Percentiles rank a stretch among this genome's conserved stretches.
These are phyloP conservation scores for Aspergillus spinulosporus DNA, from an alignment of 2,329 filamentous ascomycete genomes.

Conservation along the genomic window DNA sequence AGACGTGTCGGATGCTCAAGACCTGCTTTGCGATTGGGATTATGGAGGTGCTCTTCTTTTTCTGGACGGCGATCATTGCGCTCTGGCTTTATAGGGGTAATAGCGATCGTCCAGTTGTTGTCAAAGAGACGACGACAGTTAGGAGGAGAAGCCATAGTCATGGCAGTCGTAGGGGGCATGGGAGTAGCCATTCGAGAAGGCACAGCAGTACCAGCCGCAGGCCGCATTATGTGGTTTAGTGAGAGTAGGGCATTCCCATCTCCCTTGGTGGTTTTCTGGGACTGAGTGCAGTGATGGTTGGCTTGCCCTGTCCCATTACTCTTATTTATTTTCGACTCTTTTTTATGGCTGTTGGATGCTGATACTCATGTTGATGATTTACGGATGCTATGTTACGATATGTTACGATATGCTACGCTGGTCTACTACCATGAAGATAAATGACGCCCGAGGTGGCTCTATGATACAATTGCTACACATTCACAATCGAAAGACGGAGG, in stretches of 20 bases:
- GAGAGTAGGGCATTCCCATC: background rate
- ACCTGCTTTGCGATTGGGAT: slow-evolving; percentile 85
- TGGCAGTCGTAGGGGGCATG: slow-evolving; percentile 38
- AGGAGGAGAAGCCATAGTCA: slow-evolving; percentile 38
- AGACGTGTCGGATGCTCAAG: slow-evolving; percentile 90
- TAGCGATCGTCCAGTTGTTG: slow-evolving; percentile 27
- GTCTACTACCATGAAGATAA: background rate
- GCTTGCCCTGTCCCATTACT: too few species aligned
- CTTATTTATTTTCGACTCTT: background rate
- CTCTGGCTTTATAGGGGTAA: slow-evolving; percentile 40
- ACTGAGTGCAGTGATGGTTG: background rate
- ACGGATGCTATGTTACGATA: background rate
- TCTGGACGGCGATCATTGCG: slow-evolving; percentile 72
- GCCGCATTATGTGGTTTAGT: slow-evolving; percentile 33
- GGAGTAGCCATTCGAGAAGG: slow-evolving; percentile 23
- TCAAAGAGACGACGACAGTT: slow-evolving; percentile 43
- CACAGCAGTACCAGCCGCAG: slow-evolving; percentile 32
- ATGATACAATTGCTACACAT: background rate
- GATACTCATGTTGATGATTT: slow-evolving; percentile 1
- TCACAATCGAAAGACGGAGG: background rate
- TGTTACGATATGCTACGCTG: background rate
- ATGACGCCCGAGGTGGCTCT: background rate
- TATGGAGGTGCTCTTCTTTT: slow-evolving; percentile 81
- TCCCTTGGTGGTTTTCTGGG: background rate
- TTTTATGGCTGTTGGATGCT: background rate